These are phyloP conservation scores for Somion occarium DNA, from an alignment of 1,284 basidiomycete species.

Conservation along the genomic window DNA sequence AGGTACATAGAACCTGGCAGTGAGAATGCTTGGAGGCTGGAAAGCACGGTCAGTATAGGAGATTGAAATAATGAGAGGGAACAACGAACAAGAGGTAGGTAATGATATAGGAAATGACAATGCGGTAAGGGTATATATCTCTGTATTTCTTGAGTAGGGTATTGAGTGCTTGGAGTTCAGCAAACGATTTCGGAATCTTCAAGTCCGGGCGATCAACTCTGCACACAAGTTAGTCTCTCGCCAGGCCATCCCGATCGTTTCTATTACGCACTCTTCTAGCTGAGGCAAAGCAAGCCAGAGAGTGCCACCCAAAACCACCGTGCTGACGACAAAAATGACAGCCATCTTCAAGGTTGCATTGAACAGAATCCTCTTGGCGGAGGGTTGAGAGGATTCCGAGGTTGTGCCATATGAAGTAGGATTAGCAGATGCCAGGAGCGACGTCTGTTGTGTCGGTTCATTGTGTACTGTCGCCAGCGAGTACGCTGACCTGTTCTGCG, in stretches of 20 bases:
- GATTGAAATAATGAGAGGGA: too few species aligned
- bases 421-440: conserved; percentile 31
- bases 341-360: conserved; percentile 82
- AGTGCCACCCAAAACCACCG: conserved; percentile 63
- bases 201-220: conserved; percentile 73
- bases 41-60: conserved; percentile 12
- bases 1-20: conserved; percentile 98
- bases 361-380: conserved; percentile 53
- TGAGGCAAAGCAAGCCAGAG: conserved; percentile 79
- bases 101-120: conserved; percentile 78
- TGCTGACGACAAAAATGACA: conserved; percentile 68
- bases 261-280: conserved; percentile 62
- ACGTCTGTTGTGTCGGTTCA: conserved; percentile 28
- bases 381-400: conserved; percentile 34
- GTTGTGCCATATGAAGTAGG: conserved; percentile 50
- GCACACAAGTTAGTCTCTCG: conserved; percentile 8
- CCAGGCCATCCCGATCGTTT: background rate
- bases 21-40: conserved; percentile 92
- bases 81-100: conserved; percentile 86
- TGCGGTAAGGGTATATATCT: conserved; percentile 76
- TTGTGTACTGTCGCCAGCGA: conserved; percentile 54
- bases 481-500: conserved; percentile 53
- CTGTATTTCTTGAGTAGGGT: conserved; percentile 84
- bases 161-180: conserved; percentile 79
- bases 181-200: conserved; percentile 80